Percentiles rank a stretch among this genome's conserved stretches.
phyloP scores from a whole-genome alignment of 495 filamentous ascomycete species.

The Trichoderma reesei region DNA sequence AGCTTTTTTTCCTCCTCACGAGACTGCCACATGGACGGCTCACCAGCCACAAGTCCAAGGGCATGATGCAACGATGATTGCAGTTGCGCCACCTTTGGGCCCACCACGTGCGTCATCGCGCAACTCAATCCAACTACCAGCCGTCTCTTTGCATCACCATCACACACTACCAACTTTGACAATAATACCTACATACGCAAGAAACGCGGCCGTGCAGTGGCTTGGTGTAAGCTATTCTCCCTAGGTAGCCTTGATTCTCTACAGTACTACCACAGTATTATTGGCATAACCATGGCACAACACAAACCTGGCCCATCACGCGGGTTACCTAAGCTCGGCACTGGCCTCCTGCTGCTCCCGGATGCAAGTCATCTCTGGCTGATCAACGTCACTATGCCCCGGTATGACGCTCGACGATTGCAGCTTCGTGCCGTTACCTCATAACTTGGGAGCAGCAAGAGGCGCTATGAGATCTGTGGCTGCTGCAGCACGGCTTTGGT shows the following conservation, averaged over 20 bases:
- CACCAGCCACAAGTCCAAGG: neutral
- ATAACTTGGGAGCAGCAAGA: neutral
- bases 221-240: too few relatives aligned
- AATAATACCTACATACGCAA: too few relatives aligned
- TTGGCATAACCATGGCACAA: too few relatives aligned
- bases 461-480: neutral
- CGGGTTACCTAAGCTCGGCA: too few relatives aligned
- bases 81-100: neutral
- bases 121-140: neutral
- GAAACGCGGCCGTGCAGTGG: too few relatives aligned
- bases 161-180: neutral
- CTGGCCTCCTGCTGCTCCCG: too few relatives aligned
- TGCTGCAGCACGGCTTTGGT: neutral
- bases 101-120: neutral
- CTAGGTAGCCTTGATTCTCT: too few relatives aligned
- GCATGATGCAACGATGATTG: constrained; percentile 5
- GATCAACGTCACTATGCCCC: neutral
- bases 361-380: neutral
- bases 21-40: neutral
- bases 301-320: too few relatives aligned
- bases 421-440: neutral
- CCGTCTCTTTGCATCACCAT: neutral
- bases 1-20: too few relatives aligned
- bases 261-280: too few relatives aligned
- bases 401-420: neutral